Percentiles rank a stretch among this genome's conserved stretches.
phyloP scores from a whole-genome alignment of 805 yeast genomes.

The Torulaspora indica region DNA sequence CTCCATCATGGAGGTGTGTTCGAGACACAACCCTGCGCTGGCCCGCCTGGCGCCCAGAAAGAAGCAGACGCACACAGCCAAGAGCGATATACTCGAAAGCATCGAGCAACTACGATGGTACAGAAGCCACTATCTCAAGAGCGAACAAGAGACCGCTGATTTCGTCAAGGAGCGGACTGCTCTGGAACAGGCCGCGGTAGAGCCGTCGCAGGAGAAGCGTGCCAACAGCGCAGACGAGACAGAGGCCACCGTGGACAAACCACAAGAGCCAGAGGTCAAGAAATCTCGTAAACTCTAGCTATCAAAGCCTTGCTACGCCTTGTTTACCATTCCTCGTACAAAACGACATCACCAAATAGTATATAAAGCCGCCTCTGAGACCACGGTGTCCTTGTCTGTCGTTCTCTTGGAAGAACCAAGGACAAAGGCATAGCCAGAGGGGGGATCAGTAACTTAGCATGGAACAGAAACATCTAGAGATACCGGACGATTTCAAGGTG shows the following conservation, averaged over 20 bases:
- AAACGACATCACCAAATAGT: not conserved
- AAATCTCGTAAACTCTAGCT: constrained; percentile 3
- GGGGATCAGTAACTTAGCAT: not conserved
- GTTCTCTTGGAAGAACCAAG: not conserved
- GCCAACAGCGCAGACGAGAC: not conserved
- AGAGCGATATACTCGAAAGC: constrained; percentile 82
- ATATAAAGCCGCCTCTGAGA: not conserved
- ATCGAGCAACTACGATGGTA: constrained; percentile 80
- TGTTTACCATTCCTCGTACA: not conserved
- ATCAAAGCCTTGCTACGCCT: not conserved
- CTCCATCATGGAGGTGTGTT: constrained; percentile 73
- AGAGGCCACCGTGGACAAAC: not conserved
- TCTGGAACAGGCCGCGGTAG: too few relatives aligned
- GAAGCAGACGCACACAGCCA: constrained; percentile 75
- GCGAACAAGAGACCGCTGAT: constrained; percentile 3
- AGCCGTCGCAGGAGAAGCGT: not conserved
- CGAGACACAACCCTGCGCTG: constrained; percentile 67
- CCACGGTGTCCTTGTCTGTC: not conserved
- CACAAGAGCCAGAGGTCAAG: not conserved
- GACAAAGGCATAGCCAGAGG: not conserved
- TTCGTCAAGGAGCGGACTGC: constrained; percentile 1
- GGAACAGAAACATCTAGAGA: constrained; percentile 12
- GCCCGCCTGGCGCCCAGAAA: constrained; percentile 59
- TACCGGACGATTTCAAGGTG: constrained; percentile 40
- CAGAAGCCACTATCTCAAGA: constrained; percentile 54